phyloP scores from a whole-genome alignment of 2,329 filamentous ascomycete species.

The Emergomyces africanus region DNA sequence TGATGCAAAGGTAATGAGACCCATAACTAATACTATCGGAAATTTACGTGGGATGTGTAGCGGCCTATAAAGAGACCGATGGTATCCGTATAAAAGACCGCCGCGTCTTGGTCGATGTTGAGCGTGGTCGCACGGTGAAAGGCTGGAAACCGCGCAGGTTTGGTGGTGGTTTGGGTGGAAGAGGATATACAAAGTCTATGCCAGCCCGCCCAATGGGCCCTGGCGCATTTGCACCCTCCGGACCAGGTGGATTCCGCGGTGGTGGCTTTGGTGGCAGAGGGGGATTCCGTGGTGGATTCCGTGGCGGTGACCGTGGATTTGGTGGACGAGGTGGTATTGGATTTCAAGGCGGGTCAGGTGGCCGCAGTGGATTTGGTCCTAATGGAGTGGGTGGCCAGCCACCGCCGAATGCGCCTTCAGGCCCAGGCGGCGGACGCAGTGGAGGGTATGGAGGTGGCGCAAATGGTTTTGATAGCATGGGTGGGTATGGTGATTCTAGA shows the following conservation, averaged over 20 bases:
- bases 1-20: constrained; percentile 15
- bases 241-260: constrained; percentile 42
- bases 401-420: constrained; percentile 39
- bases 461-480: constrained; percentile 32
- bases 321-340: constrained; percentile 41
- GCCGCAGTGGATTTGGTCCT: constrained; percentile 36
- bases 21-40: constrained; percentile 24
- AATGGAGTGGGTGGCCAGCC: constrained; percentile 25
- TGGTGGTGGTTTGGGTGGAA: constrained; percentile 81
- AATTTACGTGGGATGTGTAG: constrained; percentile 43
- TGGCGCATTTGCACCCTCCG: constrained; percentile 43
- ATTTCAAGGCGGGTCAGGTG: constrained; percentile 49
- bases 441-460: constrained; percentile 29
- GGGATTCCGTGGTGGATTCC: constrained; percentile 39
- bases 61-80: constrained; percentile 80
- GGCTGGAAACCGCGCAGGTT: constrained; percentile 87
- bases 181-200: constrained; percentile 78
- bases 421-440: constrained; percentile 43
- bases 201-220: constrained; percentile 58
- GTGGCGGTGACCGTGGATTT: constrained; percentile 39
- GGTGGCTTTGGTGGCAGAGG: constrained; percentile 43
- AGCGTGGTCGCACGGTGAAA: constrained; percentile 85
- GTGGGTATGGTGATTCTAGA: constrained; percentile 31
- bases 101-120: constrained; percentile 86
- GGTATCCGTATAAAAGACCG: constrained; percentile 87